Conservation (phyloP, 805 yeast species). For the Kluyveromyces starmeri region DNA sequence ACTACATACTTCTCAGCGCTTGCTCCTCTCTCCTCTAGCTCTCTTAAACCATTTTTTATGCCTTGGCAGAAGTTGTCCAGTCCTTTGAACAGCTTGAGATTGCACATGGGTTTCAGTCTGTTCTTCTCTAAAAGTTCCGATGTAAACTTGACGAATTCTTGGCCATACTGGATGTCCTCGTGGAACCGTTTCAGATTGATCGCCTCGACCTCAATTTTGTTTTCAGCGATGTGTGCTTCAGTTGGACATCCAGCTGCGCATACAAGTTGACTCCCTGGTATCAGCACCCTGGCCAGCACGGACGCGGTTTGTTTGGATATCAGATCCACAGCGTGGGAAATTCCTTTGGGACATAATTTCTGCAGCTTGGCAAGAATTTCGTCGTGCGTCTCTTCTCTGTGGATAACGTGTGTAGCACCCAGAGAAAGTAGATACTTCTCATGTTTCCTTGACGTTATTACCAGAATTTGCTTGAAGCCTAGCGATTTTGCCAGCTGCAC, state of each 20-base stretch:
- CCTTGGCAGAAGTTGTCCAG: slow-evolving; percentile 20
- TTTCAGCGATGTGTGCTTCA: slow-evolving; percentile 11
- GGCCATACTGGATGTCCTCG: slow-evolving; percentile 34
- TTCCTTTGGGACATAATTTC: slow-evolving; percentile 21
- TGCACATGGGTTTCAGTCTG: slow-evolving; percentile 28
- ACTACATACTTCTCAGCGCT: slow-evolving; percentile 36
- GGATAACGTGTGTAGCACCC: slow-evolving; percentile 38
- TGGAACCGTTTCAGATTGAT: slow-evolving; percentile 37
- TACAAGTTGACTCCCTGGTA: slow-evolving; percentile 22
- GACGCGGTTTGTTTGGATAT: slow-evolving; percentile 35
- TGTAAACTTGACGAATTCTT: slow-evolving; percentile 29
- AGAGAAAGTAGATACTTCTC: slow-evolving; percentile 27
- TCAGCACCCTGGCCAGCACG: slow-evolving; percentile 19
- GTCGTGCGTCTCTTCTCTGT: slow-evolving; percentile 26
- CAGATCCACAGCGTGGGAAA: slow-evolving; percentile 36
- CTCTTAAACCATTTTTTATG: slow-evolving; percentile 30
- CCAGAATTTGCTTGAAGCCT: slow-evolving; percentile 32
- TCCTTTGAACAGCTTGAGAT: slow-evolving; percentile 31
- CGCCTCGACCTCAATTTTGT: slow-evolving; percentile 22
- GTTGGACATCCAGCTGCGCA: slow-evolving; percentile 34
- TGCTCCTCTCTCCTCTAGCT: slow-evolving; percentile 35
- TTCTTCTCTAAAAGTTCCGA: slow-evolving; percentile 24
- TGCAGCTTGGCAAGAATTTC: slow-evolving; percentile 15
- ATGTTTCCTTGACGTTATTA: slow-evolving; percentile 38
- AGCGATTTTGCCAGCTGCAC: slow-evolving; percentile 35